Base-by-base conservation (phyloP, 2,329 filamentous ascomycete species). In the Paramyrothecium sp. region DNA sequence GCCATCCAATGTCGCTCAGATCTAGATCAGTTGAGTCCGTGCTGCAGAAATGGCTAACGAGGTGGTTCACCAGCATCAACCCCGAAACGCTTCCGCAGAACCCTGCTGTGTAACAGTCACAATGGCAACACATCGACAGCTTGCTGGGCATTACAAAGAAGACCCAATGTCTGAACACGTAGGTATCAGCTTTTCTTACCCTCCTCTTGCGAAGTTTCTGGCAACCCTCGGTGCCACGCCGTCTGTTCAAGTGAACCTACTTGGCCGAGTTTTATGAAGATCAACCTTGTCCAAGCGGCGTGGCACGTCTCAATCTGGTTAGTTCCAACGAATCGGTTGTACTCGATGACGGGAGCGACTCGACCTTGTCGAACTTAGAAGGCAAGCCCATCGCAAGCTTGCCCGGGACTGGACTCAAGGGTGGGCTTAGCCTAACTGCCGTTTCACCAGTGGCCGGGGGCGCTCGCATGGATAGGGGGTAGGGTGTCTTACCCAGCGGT, bases 381-480 rank as follows among this genome's bases (percentile, higher is more conserved):
- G 17, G 49, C 49, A 49, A 56, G 61, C 71, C 70, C 73, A 73
- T 77, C 73, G 75, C 76, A 78, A 76, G 72, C 74, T 71, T 76
- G 72, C 64, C 75, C 69, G 65, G 70, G 73, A 70, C 70, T 72
- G 72, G 74, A 75, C 72, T 73, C 67, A 69, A 62, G 66, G 59
- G 68, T 68, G 70, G 77, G 73, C 76, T 77, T 78, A 76, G 65
- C 78, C 81, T 75, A 71, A 63, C 65, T 73, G 68, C 70, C 77
- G 81, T 83, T 83, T 83, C 81, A 82, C 76, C 73, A 78, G 66
- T 67, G 33, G 72, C 71, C 74, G 71, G 69, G 77, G 75, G 70
- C 65, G 61, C 63, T 67, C 65, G 66, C 69, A 68, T 62, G 56
- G 55, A 62, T 60, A 66, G 58, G 66, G 66, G 60, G 60, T 61